Percentiles rank a stretch among this genome's conserved stretches.
Conservation (phyloP, 768 basidiomycete genomes). For the Harrya chromipes region DNA sequence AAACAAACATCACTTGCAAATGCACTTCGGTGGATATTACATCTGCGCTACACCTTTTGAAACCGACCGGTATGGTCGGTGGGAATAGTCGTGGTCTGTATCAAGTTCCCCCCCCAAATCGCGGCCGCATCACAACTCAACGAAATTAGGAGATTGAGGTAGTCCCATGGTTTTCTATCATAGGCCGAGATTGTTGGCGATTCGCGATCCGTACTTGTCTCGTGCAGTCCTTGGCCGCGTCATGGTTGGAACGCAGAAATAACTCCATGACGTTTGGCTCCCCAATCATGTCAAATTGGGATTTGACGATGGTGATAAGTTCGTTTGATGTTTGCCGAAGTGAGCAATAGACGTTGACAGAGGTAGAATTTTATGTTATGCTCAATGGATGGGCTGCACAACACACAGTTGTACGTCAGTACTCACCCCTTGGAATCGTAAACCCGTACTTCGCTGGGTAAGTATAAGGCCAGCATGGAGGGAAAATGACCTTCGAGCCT, state of each 20-base stretch:
- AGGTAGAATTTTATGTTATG: too few relatives aligned
- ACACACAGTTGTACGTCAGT: too few relatives aligned
- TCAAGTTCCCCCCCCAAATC: conserved; percentile 36
- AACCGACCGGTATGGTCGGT: conserved; percentile 43
- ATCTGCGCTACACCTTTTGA: conserved; percentile 40
- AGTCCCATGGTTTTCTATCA: conserved; percentile 5
- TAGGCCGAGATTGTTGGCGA: conserved; percentile 9
- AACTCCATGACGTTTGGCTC: conserved; percentile 34
- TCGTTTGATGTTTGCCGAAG: conserved; percentile 6
- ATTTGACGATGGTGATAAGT: conserved; percentile 9
- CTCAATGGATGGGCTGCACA: too few relatives aligned
- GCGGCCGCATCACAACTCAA: conserved; percentile 13
- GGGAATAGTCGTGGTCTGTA: conserved; percentile 38
- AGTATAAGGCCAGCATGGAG: neutral
- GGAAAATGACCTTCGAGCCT: neutral
- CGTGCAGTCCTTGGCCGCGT: conserved; percentile 14
- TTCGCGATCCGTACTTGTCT: conserved; percentile 11
- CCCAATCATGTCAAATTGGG: conserved; percentile 14
- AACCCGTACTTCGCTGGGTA: neutral
- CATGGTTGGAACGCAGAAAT: conserved; percentile 38
- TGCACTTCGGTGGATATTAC: conserved; percentile 14
- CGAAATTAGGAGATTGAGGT: neutral
- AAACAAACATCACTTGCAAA: conserved; percentile 6
- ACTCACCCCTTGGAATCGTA: too few relatives aligned
- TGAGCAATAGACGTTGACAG: too few relatives aligned